Conservation (phyloP, 2,329 filamentous ascomycete genomes). For the Gremmenia infestans region DNA sequence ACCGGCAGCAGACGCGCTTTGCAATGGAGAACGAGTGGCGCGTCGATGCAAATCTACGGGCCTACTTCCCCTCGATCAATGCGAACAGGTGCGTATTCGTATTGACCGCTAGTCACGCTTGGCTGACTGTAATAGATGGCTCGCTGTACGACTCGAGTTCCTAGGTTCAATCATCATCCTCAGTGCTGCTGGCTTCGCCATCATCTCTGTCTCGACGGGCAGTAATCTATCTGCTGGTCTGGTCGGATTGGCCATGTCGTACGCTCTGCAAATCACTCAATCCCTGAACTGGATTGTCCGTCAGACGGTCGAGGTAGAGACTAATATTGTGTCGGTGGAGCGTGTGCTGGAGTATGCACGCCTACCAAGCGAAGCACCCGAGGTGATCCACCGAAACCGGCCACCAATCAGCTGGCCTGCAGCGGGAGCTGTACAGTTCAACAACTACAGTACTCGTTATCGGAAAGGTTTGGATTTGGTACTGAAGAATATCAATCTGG, state of each 20-base stretch:
- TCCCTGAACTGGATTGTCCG: slow-evolving; percentile 99
- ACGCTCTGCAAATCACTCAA: slow-evolving; percentile 93
- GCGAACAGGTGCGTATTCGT: slow-evolving; percentile 41
- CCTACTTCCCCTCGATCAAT: slow-evolving; percentile 94
- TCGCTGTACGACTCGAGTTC: slow-evolving; percentile 91
- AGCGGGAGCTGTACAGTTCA: slow-evolving; percentile 81
- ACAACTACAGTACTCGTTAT: slow-evolving; percentile 92
- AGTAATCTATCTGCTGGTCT: slow-evolving; percentile 62
- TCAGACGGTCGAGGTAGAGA: slow-evolving; percentile 99
- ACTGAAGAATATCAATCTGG: slow-evolving; percentile 84
- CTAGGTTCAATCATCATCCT: slow-evolving; percentile 93
- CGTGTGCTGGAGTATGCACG: slow-evolving; percentile 92
- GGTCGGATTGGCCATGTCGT: slow-evolving; percentile 94
- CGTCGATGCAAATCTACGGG: slow-evolving; percentile 87
- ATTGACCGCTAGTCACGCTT: background rate
- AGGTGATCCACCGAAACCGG: slow-evolving; percentile 82
- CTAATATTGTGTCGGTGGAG: slow-evolving; percentile 99
- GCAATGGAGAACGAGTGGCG: slow-evolving; percentile 95
- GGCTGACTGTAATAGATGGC: slow-evolving; percentile 60
- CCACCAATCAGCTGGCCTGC: slow-evolving; percentile 90
- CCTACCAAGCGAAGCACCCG: slow-evolving; percentile 87
- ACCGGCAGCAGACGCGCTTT: slow-evolving; percentile 83
- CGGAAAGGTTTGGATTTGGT: slow-evolving; percentile 85
- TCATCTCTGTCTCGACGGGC: slow-evolving; percentile 70
- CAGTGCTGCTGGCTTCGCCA: slow-evolving; percentile 73